Base-by-base conservation (phyloP, 2,329 filamentous ascomycete genomes). In the Penicillium sp. region DNA sequence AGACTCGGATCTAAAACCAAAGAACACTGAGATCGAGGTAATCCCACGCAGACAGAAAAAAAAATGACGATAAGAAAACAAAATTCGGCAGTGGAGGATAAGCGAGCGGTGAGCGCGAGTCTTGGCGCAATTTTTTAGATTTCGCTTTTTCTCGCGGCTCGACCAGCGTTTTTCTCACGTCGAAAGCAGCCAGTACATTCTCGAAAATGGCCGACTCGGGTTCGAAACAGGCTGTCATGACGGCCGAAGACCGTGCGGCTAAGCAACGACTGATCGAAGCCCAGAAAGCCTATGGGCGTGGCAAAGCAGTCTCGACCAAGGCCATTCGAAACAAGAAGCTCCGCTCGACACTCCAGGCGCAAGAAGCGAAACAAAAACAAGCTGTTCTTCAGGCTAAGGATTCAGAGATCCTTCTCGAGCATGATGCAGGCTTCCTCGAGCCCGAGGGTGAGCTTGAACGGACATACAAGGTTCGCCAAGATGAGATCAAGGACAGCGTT, bases 381-480 rank as follows among this genome's bases (percentile, higher is more conserved):
- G 92, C 92, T 1, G 78, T 88, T 0, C 73, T 95, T 31, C 87
- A 89, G 70, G 91, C 94, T 14, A 95, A 96, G 74, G 92, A 96
- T 78, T 90, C 92, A 20, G 94, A 99, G 74, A 94, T 99, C 51
- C 76, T 99, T 63, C 82, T 95, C 48, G 92, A 97, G 73, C 90
- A 96, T 69, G 83, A 86, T 6, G 77, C 82, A 10, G 94, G 94
- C 6, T 95, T 95, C 63, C 77, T 99, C 50, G 90, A 97, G 72
- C 81, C 92, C 1, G 94, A 99, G 70, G 82, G 81, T 24, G 92
- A 92, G 69, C 79, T 99, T 55, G 94, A 99, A 72, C 80, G 86
- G 68, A 99, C 94, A 18, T 97, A 95, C 76, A 92, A 90, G 73
- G 88, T 96, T 44, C 85, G 89, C 54, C 94, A 99, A 72, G 84